phyloP scores from a whole-genome alignment of 805 yeast genomes.

The Wickerhamomyces pijperi region DNA sequence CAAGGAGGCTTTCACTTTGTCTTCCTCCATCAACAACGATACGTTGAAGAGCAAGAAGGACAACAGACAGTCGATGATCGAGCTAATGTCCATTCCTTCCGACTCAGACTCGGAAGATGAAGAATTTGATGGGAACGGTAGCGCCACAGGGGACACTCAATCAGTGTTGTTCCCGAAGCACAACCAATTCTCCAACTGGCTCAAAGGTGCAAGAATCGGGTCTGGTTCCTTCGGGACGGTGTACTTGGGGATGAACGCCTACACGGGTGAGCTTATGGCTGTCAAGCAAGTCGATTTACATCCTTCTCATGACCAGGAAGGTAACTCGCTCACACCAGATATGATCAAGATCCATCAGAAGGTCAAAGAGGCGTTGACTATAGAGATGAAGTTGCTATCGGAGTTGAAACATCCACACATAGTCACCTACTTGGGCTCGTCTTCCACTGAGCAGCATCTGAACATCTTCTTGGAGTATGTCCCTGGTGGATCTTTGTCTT shows the following conservation, averaged over 20 bases:
- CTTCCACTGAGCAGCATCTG: constrained; percentile 55
- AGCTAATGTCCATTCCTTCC: constrained; percentile 15
- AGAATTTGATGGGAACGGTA: constrained; percentile 1
- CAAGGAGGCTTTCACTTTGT: constrained; percentile 17
- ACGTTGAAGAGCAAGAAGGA: too few species aligned
- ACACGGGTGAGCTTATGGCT: constrained; percentile 94
- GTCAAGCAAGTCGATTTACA: constrained; percentile 85
- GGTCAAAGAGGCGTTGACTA: constrained; percentile 73
- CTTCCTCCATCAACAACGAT: constrained; percentile 14
- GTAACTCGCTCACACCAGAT: background rate
- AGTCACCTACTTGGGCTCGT: constrained; percentile 84
- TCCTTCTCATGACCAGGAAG: constrained; percentile 20
- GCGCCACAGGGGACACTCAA: background rate
- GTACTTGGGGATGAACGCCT: constrained; percentile 80
- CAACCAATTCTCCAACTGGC: constrained; percentile 50
- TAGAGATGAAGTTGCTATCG: constrained; percentile 68
- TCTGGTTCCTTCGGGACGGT: constrained; percentile 94
- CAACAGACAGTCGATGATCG: constrained; percentile 13
- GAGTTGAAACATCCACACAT: constrained; percentile 85
- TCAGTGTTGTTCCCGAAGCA: background rate
- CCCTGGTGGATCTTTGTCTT: constrained; percentile 62
- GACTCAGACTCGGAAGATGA: constrained; percentile 15
- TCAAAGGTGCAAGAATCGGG: constrained; percentile 87
- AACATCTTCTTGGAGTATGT: constrained; percentile 78
- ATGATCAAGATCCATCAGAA: constrained; percentile 24